These are phyloP conservation scores for Colletotrichum aenigma DNA, from an alignment of 2,329 filamentous ascomycete species.

Conservation along the genomic window DNA sequence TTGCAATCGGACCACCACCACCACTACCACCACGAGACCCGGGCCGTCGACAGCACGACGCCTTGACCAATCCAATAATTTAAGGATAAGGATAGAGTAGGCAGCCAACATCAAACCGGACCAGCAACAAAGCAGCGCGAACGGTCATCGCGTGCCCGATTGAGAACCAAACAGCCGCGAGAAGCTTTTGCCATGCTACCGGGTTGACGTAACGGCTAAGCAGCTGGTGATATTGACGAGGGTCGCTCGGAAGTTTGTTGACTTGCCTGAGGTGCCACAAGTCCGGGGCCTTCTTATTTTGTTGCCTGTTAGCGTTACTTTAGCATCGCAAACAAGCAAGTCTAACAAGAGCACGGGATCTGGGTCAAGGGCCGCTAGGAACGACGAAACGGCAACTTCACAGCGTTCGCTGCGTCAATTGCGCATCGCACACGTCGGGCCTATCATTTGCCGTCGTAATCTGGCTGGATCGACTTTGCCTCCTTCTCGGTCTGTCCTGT, in stretches of 20 bases:
- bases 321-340: not conserved
- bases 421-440: not conserved
- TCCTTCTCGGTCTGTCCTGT: not conserved
- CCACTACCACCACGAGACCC: not conserved
- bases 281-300: not conserved
- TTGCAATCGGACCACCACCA: conserved; percentile 4
- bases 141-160: not conserved
- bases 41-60: not conserved
- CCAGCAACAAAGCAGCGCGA: not conserved
- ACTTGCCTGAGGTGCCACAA: not conserved
- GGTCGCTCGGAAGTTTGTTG: not conserved
- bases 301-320: not conserved
- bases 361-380: not conserved
- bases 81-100: not conserved
- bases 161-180: not conserved
- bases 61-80: not conserved
- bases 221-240: not conserved
- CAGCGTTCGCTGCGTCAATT: not conserved
- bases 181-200: not conserved
- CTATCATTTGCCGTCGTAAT: not conserved
- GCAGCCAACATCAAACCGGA: not conserved
- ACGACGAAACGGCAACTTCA: not conserved
- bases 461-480: not conserved
- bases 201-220: not conserved
- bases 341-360: not conserved